These are phyloP conservation scores for Amanita jacksonii DNA, from an alignment of 768 basidiomycete species.

Conservation along the genomic window DNA sequence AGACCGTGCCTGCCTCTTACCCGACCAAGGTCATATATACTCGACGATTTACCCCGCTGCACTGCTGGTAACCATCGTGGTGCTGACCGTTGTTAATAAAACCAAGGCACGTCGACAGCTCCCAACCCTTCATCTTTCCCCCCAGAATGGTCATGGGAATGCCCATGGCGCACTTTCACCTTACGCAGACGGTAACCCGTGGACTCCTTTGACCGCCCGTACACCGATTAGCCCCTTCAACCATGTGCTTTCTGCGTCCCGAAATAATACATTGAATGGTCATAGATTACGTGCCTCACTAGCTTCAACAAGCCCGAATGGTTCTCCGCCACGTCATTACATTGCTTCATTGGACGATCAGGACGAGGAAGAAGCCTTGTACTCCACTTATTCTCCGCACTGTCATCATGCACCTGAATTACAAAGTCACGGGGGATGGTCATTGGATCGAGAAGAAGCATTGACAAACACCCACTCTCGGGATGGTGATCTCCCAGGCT, in stretches of 20 bases:
- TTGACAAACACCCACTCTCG: conserved; percentile 4
- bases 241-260: conserved; percentile 8
- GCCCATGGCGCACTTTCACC: background rate
- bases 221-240: conserved; percentile 1
- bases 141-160: conserved; percentile 5
- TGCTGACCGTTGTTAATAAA: conserved; percentile 36
- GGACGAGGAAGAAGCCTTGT: conserved; percentile 43
- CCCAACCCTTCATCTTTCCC: conserved; percentile 8
- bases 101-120: conserved; percentile 17
- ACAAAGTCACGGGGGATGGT: conserved; percentile 27
- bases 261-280: conserved; percentile 8
- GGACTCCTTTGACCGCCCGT: conserved; percentile 1
- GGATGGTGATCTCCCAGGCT: conserved; percentile 19
- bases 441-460: conserved; percentile 18
- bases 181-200: background rate
- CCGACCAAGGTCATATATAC: conserved; percentile 58
- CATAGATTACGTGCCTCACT: conserved; percentile 11
- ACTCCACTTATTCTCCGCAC: conserved; percentile 35
- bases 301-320: conserved; percentile 28
- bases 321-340: conserved; percentile 7
- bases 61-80: conserved; percentile 40
- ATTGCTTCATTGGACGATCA: conserved; percentile 16
- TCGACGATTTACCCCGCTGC: conserved; percentile 55
- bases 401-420: conserved; percentile 16
- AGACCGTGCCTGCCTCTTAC: conserved; percentile 71